These are phyloP conservation scores for Rhizopogon vulgaris DNA, from an alignment of 768 basidiomycete species.

Conservation along the genomic window DNA sequence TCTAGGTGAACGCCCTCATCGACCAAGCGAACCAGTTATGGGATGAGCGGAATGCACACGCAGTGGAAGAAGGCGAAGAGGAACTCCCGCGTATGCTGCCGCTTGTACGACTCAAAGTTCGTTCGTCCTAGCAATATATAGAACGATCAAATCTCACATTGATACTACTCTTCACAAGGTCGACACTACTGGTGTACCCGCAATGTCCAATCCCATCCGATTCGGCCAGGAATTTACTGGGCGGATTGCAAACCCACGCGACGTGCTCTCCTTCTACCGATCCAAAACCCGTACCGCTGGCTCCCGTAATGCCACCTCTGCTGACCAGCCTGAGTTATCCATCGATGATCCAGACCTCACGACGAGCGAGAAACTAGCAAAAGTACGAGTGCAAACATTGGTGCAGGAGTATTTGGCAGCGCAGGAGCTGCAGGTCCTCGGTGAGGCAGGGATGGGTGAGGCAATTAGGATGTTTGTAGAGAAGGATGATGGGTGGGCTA, in stretches of 20 bases:
- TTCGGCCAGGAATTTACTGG: conserved; percentile 96
- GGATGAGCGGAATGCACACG: conserved; percentile 66
- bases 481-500: conserved; percentile 94
- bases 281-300: conserved; percentile 45
- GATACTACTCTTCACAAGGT: conserved; percentile 40
- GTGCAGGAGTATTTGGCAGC: conserved; percentile 90
- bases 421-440: conserved; percentile 88
- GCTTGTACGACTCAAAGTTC: conserved; percentile 77
- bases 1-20: conserved; percentile 74
- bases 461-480: conserved; percentile 95
- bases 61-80: conserved; percentile 56
- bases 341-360: conserved; percentile 71
- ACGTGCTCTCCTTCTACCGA: conserved; percentile 87
- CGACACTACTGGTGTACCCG: conserved; percentile 84
- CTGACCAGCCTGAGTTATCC: conserved; percentile 74
- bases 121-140: neutral
- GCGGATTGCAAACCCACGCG: conserved; percentile 88
- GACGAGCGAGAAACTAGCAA: conserved; percentile 68
- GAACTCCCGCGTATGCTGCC: conserved; percentile 72
- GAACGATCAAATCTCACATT: neutral
- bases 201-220: conserved; percentile 92
- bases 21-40: conserved; percentile 70
- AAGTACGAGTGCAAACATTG: conserved; percentile 80
- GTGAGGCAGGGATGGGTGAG: conserved; percentile 86
- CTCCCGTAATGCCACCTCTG: conserved; percentile 50